Conservation (phyloP, 768 basidiomycete species). For the Mrakia gelida region DNA sequence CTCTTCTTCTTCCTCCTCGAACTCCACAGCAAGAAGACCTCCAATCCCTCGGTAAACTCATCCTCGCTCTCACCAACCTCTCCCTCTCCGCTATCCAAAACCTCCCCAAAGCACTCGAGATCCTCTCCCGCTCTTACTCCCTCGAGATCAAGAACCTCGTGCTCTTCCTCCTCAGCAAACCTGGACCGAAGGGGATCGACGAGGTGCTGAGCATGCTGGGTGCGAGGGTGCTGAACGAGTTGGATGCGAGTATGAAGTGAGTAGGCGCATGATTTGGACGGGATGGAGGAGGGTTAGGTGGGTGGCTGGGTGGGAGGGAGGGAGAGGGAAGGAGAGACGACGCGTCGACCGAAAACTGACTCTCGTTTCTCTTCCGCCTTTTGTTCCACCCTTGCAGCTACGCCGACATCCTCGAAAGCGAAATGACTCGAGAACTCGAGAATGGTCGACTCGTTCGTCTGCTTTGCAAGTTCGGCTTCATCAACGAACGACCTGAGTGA, state of each 20-base stretch:
- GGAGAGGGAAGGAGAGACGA: too few species aligned
- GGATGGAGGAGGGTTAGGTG: neutral
- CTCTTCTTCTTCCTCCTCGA: neutral
- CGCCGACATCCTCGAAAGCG: slow-evolving; percentile 72
- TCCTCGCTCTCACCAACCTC: slow-evolving; percentile 72
- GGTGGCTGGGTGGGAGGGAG: too few species aligned
- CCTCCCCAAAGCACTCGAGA: slow-evolving; percentile 67
- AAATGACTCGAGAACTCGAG: slow-evolving; percentile 83
- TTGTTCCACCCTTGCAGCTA: slow-evolving; percentile 43
- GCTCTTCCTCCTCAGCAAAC: slow-evolving; percentile 68
- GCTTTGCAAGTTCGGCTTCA: slow-evolving; percentile 91
- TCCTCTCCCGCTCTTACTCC: slow-evolving; percentile 67
- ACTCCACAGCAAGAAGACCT: slow-evolving; percentile 77
- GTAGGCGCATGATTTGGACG: slow-evolving; percentile 36
- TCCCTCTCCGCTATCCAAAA: slow-evolving; percentile 62
- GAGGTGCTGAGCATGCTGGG: slow-evolving; percentile 78
- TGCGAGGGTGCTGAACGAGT: slow-evolving; percentile 64
- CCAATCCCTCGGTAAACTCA: slow-evolving; percentile 73
- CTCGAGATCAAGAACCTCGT: slow-evolving; percentile 75
- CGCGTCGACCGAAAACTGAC: neutral
- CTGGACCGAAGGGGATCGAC: slow-evolving; percentile 66
- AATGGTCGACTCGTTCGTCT: slow-evolving; percentile 86
- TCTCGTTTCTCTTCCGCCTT: neutral
- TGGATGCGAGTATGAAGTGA: slow-evolving; percentile 77
- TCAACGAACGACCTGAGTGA: slow-evolving; percentile 98